These are phyloP conservation scores for Ceratocystis papillata DNA, from an alignment of 2,329 filamentous ascomycete species.

Conservation along the genomic window DNA sequence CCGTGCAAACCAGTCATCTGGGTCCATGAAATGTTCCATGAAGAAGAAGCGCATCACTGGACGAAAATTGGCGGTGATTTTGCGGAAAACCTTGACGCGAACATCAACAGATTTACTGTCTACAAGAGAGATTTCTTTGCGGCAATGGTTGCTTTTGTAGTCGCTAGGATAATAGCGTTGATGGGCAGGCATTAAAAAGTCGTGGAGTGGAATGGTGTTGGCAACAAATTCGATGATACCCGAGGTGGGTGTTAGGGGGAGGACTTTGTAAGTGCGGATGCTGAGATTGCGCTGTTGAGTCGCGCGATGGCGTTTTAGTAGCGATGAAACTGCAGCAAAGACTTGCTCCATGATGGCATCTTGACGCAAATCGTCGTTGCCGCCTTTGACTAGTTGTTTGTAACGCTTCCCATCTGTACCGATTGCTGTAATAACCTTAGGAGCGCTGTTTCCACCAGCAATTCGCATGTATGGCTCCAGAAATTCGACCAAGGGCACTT, in stretches of 20 bases:
- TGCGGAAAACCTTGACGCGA: constrained; percentile 64
- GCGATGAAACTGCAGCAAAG: constrained; percentile 85
- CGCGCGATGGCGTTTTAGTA: constrained; percentile 73
- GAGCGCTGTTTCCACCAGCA: constrained; percentile 80
- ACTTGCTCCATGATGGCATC: constrained; percentile 99
- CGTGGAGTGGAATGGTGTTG: constrained; percentile 82
- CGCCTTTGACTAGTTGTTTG: constrained; percentile 89
- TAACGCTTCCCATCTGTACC: constrained; percentile 68
- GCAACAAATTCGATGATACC: constrained; percentile 96
- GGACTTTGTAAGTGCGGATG: constrained; percentile 93
- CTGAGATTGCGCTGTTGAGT: constrained; percentile 81
- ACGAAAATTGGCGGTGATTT: constrained; percentile 69
- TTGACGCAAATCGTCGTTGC: constrained; percentile 90
- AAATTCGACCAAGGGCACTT: constrained; percentile 60
- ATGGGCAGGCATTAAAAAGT: constrained; percentile 86
- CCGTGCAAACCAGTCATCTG: constrained; percentile 89
- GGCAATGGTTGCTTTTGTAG: constrained; percentile 61
- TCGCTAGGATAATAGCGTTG: constrained; percentile 77
- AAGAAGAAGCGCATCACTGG: constrained; percentile 97
- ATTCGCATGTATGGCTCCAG: constrained; percentile 71
- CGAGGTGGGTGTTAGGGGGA: constrained; percentile 72
- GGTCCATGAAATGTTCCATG: constrained; percentile 84
- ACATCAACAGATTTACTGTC: constrained; percentile 37
- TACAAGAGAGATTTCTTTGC: constrained; percentile 63
- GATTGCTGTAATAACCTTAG: constrained; percentile 79